phyloP scores from a whole-genome alignment of 2,329 filamentous ascomycete genomes.

The Tolypocladium tropicale region DNA sequence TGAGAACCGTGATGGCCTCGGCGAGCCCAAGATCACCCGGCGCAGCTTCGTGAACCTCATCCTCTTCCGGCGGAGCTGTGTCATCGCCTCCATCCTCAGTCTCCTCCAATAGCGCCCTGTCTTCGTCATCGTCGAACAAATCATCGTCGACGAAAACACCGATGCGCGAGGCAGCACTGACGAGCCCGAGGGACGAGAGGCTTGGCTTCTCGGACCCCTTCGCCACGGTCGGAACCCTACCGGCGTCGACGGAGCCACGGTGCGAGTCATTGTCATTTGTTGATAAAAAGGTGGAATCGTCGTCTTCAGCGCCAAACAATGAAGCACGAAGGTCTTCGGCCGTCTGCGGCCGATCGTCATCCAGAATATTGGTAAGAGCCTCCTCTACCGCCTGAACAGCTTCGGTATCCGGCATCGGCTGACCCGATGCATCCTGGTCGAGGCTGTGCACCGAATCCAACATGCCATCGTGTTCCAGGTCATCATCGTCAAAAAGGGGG shows the following conservation, averaged over 20 bases:
- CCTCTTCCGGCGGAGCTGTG: slow-evolving; percentile 37
- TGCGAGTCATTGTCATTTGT: slow-evolving; percentile 49
- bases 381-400: slow-evolving; percentile 90
- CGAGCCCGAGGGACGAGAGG: slow-evolving; percentile 80
- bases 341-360: slow-evolving; percentile 56
- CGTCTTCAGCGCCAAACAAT: slow-evolving; percentile 40
- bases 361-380: slow-evolving; percentile 86
- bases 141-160: slow-evolving; percentile 93
- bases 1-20: slow-evolving; percentile 84
- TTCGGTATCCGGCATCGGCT: slow-evolving; percentile 57
- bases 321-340: slow-evolving; percentile 56
- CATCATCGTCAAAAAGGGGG: slow-evolving; percentile 73
- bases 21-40: slow-evolving; percentile 88
- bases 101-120: slow-evolving; percentile 77
- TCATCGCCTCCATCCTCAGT: slow-evolving; percentile 54
- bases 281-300: slow-evolving; percentile 38
- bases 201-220: slow-evolving; percentile 63
- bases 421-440: slow-evolving; percentile 51
- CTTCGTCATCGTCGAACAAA: slow-evolving; percentile 83
- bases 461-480: slow-evolving; percentile 60
- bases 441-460: slow-evolving; percentile 67
- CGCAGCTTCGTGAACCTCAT: slow-evolving; percentile 86
- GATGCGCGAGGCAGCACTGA: slow-evolving; percentile 76
- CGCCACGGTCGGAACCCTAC: slow-evolving; percentile 17
- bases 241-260: slow-evolving; percentile 50